Conservation (phyloP, 257 asterid genomes). For the Sherardia arvensis region DNA sequence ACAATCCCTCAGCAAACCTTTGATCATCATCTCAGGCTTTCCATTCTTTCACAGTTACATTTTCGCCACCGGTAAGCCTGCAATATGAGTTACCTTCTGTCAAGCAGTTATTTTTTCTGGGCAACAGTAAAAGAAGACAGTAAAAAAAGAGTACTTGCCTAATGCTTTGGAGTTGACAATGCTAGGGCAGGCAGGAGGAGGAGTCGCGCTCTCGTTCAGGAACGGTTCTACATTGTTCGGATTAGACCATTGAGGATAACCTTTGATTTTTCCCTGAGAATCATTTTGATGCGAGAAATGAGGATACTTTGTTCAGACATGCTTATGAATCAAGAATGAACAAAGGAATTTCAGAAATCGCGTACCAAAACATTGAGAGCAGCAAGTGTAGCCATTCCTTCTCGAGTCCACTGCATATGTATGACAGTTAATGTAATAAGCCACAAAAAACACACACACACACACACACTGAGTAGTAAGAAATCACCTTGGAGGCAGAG, state of each 20-base stretch:
- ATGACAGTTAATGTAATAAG: neutral
- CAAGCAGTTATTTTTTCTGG: neutral
- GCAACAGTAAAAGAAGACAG: neutral
- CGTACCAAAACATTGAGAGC: constrained; percentile 90
- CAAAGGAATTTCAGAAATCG: neutral
- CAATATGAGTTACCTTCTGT: constrained; percentile 4
- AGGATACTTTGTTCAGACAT: neutral
- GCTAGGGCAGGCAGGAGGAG: constrained; percentile 95
- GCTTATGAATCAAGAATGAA: neutral
- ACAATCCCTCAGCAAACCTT: neutral
- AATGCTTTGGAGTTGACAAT: constrained; percentile 76
- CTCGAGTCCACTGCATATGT: constrained; percentile 89
- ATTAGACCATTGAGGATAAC: constrained; percentile 68
- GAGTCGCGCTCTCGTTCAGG: constrained; percentile 51
- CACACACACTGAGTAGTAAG: neutral
- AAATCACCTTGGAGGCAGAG: constrained; percentile 83
- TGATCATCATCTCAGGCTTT: neutral
- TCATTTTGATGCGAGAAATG: neutral
- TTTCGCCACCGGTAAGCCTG: constrained; percentile 75
- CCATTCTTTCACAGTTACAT: constrained; percentile 23
- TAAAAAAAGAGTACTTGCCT: constrained; percentile 30
- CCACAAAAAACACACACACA: no score
- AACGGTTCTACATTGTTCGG: constrained; percentile 71
- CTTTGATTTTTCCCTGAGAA: constrained; percentile 73
- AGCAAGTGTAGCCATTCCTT: constrained; percentile 98